Percentiles rank a stretch among this genome's conserved stretches.
phyloP scores from a whole-genome alignment of 1,139 yeast species.

The Petasospora rhodanensis region DNA sequence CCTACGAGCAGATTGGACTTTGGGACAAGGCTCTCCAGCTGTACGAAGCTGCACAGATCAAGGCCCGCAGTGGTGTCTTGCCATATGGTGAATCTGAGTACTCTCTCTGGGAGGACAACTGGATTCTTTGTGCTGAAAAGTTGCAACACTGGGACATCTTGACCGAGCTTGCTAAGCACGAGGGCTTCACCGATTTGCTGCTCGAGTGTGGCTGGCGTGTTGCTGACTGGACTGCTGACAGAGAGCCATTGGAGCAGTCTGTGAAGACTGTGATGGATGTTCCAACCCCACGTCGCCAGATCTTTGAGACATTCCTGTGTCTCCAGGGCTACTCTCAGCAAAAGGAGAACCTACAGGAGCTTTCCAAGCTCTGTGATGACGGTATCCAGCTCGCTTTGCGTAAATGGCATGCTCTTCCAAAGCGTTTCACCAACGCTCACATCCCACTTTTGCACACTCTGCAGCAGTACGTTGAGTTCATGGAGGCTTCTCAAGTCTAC shows the following conservation, averaged over 20 bases:
- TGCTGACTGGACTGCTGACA: conserved; percentile 96
- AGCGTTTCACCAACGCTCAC: conserved; percentile 77
- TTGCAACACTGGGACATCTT: conserved; percentile 97
- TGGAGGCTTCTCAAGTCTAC: conserved; percentile 96
- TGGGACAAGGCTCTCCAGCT: conserved; percentile 94
- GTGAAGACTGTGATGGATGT: conserved; percentile 97
- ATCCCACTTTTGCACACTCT: conserved; percentile 87
- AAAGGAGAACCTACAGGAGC: conserved; percentile 72
- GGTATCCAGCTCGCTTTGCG: conserved; percentile 91
- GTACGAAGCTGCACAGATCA: conserved; percentile 96
- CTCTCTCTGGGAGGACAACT: conserved; percentile 96
- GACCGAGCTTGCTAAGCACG: conserved; percentile 95
- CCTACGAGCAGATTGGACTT: conserved; percentile 91
- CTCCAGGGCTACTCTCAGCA: conserved; percentile 93
- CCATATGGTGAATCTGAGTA: conserved; percentile 97
- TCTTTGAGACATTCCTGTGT: conserved; percentile 89
- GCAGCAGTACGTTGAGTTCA: conserved; percentile 95
- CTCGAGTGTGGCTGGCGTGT: conserved; percentile 99
- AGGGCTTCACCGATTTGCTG: conserved; percentile 90
- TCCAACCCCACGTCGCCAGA: conserved; percentile 95
- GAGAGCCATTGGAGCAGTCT: conserved; percentile 91
- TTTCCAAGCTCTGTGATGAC: conserved; percentile 86
- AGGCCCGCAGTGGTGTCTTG: conserved; percentile 90
- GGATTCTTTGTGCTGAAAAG: conserved; percentile 97
- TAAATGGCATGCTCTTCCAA: conserved; percentile 91